A percentile compares a stretch with the other conserved stretches of the same genome.
Evolutionary conservation across 805 yeast species (phyloP).

Genomic region (Metschnikowia chrysomelidarum): DNA sequence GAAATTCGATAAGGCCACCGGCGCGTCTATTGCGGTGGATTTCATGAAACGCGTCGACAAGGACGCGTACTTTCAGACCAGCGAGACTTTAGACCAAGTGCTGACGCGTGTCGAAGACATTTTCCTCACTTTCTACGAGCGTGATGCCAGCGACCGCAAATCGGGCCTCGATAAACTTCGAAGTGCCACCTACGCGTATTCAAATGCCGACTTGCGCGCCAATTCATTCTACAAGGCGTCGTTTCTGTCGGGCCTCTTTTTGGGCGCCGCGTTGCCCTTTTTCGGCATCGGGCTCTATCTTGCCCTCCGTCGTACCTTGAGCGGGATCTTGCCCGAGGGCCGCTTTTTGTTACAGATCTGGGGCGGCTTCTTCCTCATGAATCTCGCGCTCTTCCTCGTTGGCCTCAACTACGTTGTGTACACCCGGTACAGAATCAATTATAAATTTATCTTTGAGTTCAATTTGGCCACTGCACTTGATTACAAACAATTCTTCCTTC

Average conservation of each 20-base stretch:
- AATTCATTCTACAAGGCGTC: constrained; percentile 41
- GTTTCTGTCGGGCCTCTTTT: constrained; percentile 61
- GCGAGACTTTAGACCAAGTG: constrained; percentile 66
- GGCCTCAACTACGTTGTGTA: constrained; percentile 71
- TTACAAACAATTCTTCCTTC: constrained; percentile 59
- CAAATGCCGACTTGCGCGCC: constrained; percentile 26
- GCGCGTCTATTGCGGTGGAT: constrained; percentile 38
- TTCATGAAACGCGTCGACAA: constrained; percentile 60
- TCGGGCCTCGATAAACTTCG: constrained; percentile 66
- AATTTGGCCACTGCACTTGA: constrained; percentile 66
- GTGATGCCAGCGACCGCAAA: constrained; percentile 49
- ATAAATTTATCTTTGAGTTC: constrained; percentile 89
- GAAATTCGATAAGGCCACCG: constrained; percentile 79
- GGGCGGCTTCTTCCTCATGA: constrained; percentile 81
- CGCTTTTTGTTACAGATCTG: constrained; percentile 74
- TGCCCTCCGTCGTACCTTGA: constrained; percentile 43
- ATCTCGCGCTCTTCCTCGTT: constrained; percentile 60
- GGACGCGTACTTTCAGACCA: constrained; percentile 53
- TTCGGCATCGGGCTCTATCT: constrained; percentile 54
- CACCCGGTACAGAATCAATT: constrained; percentile 75
- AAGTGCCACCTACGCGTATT: constrained; percentile 40
- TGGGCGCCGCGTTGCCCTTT: constrained; percentile 73
- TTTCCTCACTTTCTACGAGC: constrained; percentile 64
- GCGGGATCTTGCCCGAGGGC: constrained; percentile 51
- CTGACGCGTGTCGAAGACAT: constrained; percentile 63